Evolutionary conservation across 176 grass and related monocot species (phyloP).

Genomic region (Zea luxurians): DNA sequence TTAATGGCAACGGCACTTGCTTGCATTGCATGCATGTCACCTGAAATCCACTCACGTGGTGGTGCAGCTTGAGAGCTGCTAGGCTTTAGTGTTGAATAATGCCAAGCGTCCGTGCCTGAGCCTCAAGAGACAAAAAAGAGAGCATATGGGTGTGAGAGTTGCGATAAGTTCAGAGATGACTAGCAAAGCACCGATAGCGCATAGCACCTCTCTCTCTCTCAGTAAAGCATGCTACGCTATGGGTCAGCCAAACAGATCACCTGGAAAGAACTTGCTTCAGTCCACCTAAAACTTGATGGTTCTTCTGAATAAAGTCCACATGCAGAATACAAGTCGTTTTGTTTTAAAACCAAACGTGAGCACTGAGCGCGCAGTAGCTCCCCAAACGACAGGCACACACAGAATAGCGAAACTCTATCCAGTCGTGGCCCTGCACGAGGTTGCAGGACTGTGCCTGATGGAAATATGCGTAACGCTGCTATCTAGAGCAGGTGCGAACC

Average conservation of each 20-base stretch:
- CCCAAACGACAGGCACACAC: not conserved
- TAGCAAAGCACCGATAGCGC: constrained; percentile 7
- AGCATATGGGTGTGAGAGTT: not conserved
- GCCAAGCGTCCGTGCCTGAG: not conserved
- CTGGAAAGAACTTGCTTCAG: constrained; percentile 8
- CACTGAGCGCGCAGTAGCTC: constrained; percentile 9
- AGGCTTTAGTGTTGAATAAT: constrained; percentile 13
- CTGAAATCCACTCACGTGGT: constrained; percentile 28
- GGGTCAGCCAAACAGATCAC: constrained; percentile 12
- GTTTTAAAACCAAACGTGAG: too few relatives aligned
- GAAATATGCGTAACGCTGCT: constrained; percentile 30
- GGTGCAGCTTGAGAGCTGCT: too few relatives aligned
- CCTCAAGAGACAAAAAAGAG: constrained; percentile 42
- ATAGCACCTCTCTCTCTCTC: constrained; percentile 2
- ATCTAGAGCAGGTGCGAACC: constrained; percentile 31
- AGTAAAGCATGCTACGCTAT: constrained; percentile 27
- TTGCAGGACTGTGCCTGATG: constrained; percentile 32
- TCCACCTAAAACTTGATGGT: not conserved
- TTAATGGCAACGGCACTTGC: constrained; percentile 37
- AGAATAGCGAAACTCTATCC: not conserved
- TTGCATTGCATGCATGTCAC: constrained; percentile 8
- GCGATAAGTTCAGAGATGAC: constrained; percentile 41
- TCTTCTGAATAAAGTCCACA: not conserved
- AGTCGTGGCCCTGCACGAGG: not conserved
- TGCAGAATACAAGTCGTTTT: not conserved